Percentiles rank a stretch among this genome's conserved stretches.
Conservation (phyloP, 176 grass and related monocot genomes). For the Elymus sibiricus region DNA sequence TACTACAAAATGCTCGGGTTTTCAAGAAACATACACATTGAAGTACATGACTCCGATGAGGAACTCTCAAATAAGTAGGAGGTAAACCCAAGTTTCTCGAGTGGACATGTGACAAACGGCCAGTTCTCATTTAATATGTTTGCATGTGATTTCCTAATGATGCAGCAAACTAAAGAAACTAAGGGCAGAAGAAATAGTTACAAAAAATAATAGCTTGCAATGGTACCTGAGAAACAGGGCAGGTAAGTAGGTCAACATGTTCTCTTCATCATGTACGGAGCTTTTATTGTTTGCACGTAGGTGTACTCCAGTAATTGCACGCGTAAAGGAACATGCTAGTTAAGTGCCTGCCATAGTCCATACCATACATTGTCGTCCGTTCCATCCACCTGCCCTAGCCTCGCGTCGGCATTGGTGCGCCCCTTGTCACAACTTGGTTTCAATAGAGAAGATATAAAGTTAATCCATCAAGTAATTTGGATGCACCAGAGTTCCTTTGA, state of each 20-base stretch:
- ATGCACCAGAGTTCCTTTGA: too few species aligned
- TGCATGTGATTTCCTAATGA: background rate
- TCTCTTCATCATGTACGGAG: constrained; percentile 57
- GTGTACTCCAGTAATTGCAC: constrained; percentile 79
- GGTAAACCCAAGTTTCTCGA: background rate
- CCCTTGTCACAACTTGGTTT: too few species aligned
- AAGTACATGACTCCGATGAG: background rate
- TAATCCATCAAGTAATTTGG: too few species aligned
- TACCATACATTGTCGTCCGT: too few species aligned
- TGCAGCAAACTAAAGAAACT: background rate
- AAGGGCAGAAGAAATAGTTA: background rate
- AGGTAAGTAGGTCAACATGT: constrained; percentile 70
- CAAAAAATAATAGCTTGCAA: constrained; percentile 13
- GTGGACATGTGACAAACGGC: background rate
- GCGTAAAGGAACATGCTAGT: constrained; percentile 65
- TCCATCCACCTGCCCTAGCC: too few species aligned
- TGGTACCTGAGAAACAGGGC: constrained; percentile 77
- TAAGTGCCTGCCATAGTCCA: constrained; percentile 48
- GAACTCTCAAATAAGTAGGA: background rate
- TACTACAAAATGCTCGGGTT: background rate
- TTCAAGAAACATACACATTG: background rate
- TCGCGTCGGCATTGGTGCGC: too few species aligned
- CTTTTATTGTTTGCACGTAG: constrained; percentile 58
- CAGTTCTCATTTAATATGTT: background rate
- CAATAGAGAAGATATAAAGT: too few species aligned